Evolutionary conservation across 1,139 yeast species (phyloP), one percentile per base, ranked within the genome.

Genomic region (Candida pseudoviswanathii): DNA sequence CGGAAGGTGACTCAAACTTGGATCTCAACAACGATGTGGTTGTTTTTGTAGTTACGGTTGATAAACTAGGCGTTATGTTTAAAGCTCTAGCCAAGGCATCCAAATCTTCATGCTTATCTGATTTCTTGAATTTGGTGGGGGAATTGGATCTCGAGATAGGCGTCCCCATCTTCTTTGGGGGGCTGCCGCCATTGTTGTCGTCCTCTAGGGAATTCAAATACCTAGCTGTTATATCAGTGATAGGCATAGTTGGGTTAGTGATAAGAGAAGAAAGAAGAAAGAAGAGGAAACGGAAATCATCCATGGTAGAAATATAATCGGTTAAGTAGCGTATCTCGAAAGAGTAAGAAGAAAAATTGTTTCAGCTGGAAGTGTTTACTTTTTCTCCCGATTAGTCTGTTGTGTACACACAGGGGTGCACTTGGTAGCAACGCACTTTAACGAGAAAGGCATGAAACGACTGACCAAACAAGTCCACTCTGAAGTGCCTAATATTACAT

Each of bases 1-100:
- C 80, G 7, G 78, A 73, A 2, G 78, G 77, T 0, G 78, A 67
- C 50, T 74, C 79, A 52, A 69, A 76, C 43, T 67, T 65, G n/a
- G 73, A 58, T 42, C 73, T 60, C 16, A 73, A 58, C 27, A 70
- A 56, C 3, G 65, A 66, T 2, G 66, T 70, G 22, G 68, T 58
- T 4, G 74, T 70, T 29, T 66, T 60, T 4, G 59, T 45, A 2
- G 41, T 31, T 25, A 39, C 36, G 11, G 48, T 21, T 24, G 41
- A 25, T 34, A 24, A 43, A 5, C 40, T 46, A 1, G 70, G 66
- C 3, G 66, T 62, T 24, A 68, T 56, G 49, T 71, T 64, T 54
- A 76, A 60, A 55, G 76, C 73, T 44, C 66, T 62, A 4, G 80
- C 80, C 47, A 76, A 61, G 21, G 59, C 66, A 45, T 76, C 80